phyloP scores from a whole-genome alignment of 2,329 filamentous ascomycete species.

The Fusarium pseudonygamai region DNA sequence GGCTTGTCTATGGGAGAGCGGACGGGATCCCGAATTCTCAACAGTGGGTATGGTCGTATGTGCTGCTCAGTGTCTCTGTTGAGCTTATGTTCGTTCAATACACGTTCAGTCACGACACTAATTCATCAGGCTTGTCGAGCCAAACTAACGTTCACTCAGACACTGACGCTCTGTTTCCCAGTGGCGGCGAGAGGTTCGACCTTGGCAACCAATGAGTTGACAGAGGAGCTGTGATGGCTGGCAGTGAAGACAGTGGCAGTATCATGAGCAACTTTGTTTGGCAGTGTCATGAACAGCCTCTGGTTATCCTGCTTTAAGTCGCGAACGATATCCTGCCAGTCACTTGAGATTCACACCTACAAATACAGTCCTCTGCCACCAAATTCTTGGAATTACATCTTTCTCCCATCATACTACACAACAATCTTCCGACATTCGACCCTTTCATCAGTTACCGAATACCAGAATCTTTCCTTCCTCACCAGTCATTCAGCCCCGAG shows the following conservation, averaged over 20 bases:
- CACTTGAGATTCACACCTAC: fast-evolving
- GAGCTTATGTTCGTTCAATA: not conserved
- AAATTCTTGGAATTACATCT: not conserved
- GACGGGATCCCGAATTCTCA: conserved; percentile 6
- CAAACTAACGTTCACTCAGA: not conserved
- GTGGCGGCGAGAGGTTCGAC: no score
- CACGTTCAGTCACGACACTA: not conserved
- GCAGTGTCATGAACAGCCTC: not conserved
- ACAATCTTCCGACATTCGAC: not conserved
- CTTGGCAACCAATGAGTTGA: not conserved
- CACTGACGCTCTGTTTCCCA: not conserved
- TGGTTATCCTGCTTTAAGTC: no score
- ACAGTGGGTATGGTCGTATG: conserved; percentile 10
- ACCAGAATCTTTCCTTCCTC: not conserved
- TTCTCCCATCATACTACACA: not conserved
- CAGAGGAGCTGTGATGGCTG: not conserved
- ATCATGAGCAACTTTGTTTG: not conserved
- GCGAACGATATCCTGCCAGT: fast-evolving
- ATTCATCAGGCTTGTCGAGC: not conserved
- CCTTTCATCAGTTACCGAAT: not conserved
- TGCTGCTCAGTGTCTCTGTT: not conserved
- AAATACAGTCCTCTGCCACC: not conserved
- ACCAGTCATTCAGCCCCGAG: not conserved
- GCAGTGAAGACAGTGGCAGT: not conserved
- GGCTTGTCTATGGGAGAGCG: conserved; percentile 5